Base-by-base conservation (phyloP, 2,329 filamentous ascomycete genomes). In the Venturia carpophila region DNA sequence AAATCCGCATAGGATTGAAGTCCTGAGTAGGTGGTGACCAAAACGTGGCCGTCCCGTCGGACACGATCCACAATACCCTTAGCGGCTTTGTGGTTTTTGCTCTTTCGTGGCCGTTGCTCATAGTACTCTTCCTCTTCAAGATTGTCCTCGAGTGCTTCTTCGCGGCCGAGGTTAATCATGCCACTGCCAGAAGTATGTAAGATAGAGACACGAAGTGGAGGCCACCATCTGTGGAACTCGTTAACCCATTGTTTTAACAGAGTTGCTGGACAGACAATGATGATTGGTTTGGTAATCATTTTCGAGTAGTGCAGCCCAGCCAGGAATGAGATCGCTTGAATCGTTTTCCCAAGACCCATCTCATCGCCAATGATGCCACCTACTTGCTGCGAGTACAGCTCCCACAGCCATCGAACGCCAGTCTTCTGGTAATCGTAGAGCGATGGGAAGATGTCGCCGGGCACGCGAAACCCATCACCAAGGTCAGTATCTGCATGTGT, bases 171-270 rank as follows among this genome's bases (percentile, higher is more conserved):
- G 69, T 96, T 92, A 64, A 97, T 79, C 93, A 99, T 97, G 21
- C 94, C 95, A 74, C 92, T 97, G 2, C 94, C 94, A 5, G 94
- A 97, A 0, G 91, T 91, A 73, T 99, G 94, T 61, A 99, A 75
- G 67, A 99, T 97, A 0, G 92, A 96, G 5, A 99, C 94, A 52
- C 95, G 85, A 41, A 99, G 80, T n/a, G 94, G 88, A n/a, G 94
- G 94, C 95, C 95, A 99, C 95, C 95, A 99, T 15, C 88, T 87
- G 76, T 99, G 95, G 70, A 99, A 97, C 73, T 99, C 94, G 68
- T 95, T 96, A 15, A 97, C 94, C 94, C 94, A 99, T 74, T 99
- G 94, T 67, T 91, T 89, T 78, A 99, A 87, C 30, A 99, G 89
- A 0, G 94, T 99, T 3, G 93, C 93, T 1, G 94, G 94, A 62